phyloP scores from a whole-genome alignment of 2,329 filamentous ascomycete genomes.

The Fusarium ambrosium region DNA sequence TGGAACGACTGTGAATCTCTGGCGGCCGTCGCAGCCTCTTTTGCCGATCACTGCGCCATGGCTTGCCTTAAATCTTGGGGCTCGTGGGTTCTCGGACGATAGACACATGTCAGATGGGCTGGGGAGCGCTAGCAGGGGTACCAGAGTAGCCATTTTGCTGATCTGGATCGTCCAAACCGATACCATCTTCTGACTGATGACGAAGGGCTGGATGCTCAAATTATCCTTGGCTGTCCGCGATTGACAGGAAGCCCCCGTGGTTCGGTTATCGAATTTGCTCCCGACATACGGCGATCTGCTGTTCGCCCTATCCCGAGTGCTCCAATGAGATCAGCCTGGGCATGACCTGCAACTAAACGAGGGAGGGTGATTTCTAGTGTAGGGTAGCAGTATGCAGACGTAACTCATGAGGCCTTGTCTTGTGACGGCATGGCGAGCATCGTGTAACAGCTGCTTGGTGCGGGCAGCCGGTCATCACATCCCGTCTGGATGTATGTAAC shows the following conservation, averaged over 20 bases:
- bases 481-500: conserved; percentile 16
- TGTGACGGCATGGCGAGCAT: conserved; percentile 11
- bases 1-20: conserved; percentile 13
- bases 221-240: background rate
- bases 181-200: conserved; percentile 14
- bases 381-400: conserved; percentile 10
- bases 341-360: background rate
- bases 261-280: conserved; percentile 37
- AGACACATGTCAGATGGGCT: conserved; percentile 46
- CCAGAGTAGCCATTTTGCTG: conserved; percentile 26
- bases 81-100: conserved; percentile 46
- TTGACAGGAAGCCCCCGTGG: conserved; percentile 23
- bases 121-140: conserved; percentile 44
- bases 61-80: conserved; percentile 42
- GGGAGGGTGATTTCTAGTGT: background rate
- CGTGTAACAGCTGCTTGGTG: conserved; percentile 31
- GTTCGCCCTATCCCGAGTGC: background rate
- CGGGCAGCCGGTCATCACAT: conserved; percentile 25
- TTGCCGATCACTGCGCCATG: conserved; percentile 41
- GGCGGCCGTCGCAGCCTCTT: conserved; percentile 33
- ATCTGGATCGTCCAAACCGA: conserved; percentile 44
- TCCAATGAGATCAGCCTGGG: background rate
- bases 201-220: background rate
- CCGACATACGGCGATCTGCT: background rate
- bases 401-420: conserved; percentile 2